phyloP scores from a whole-genome alignment of 257 asterid species.

The Handroanthus guayacan region DNA sequence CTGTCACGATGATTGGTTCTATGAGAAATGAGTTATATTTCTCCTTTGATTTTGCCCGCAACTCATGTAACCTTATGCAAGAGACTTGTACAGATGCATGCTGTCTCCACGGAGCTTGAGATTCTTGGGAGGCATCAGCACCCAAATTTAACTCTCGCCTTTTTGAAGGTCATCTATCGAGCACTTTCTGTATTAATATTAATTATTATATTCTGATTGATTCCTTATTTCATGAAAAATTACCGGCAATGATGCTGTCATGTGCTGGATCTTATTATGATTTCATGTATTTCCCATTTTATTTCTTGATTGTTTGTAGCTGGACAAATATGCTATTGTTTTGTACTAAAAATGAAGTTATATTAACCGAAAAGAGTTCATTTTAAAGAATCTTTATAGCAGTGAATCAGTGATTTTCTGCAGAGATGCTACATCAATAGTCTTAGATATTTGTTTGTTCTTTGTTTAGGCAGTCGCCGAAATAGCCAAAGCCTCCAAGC shows the following conservation, averaged over 20 bases:
- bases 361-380: not conserved
- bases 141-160: constrained; percentile 87
- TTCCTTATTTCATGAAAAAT: constrained; percentile 9
- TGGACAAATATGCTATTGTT: not conserved
- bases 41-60: constrained; percentile 13
- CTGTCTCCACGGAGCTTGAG: constrained; percentile 92
- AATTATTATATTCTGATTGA: constrained; percentile 18
- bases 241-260: not conserved
- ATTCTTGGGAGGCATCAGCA: constrained; percentile 92
- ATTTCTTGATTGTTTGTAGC: not conserved
- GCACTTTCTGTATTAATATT: constrained; percentile 25
- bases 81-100: constrained; percentile 71
- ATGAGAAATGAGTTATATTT: constrained; percentile 9
- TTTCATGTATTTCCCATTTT: not conserved
- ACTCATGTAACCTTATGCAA: constrained; percentile 32
- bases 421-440: constrained; percentile 7
- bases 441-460: constrained; percentile 21
- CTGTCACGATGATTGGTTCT: constrained; percentile 23
- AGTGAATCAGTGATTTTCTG: not conserved
- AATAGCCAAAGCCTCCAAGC: constrained; percentile 77
- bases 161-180: constrained; percentile 71
- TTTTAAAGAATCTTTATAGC: not conserved
- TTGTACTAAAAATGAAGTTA: not conserved
- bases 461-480: constrained; percentile 81
- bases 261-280: constrained; percentile 10